Evolutionary conservation across 768 basidiomycete species (phyloP), one percentile per base, ranked within the genome.

Genomic region (Lactarius pseudohatsudake): DNA sequence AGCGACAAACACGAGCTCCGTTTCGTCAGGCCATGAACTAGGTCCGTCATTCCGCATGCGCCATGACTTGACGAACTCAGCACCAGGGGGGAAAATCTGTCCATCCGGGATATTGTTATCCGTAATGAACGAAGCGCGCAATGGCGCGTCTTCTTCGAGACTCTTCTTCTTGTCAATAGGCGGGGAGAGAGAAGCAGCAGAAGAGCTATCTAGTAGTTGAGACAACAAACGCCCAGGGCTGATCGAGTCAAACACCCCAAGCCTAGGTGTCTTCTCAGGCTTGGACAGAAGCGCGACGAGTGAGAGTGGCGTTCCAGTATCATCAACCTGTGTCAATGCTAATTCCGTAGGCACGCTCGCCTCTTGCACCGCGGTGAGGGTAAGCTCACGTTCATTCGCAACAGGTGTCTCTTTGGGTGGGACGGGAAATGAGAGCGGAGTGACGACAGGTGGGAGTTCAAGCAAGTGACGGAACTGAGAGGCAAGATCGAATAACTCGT

Each of bases 31-130:
- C 92, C 91, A 94, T 22, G 85, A 81, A 6, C 74, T 62, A 16
- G 71, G 72, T 18, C 91, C 87, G 70, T 82, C 82, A 71, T 95
- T 95, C 36, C 80, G 68, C 80, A 94, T 82, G 64, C 81, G 80
- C 92, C 92, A 95, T 26, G 85, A 86, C 76, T 94, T 94, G 63
- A 92, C 84, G 72, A 94, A 95, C 74, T 91, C 90, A 0, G 90
- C 91, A 40, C 92, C 92, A 8, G 91, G 86, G 36, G 91, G 90
- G 73, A 94, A 89, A 58, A 82, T 72, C 28, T 92, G 90, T 0
- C 91, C 92, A 70, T 90, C 87, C 4, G 84, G 79, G 59, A 91
- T 87, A 40, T 90, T 92, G 47, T 86, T 80, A 73, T 93, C 89
- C 41, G 80, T 80, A 7, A 92, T 66, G 67, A 88, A 88, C 6